Conservation (phyloP, 441 rosid genomes). For the Syzygium syzygioides region DNA sequence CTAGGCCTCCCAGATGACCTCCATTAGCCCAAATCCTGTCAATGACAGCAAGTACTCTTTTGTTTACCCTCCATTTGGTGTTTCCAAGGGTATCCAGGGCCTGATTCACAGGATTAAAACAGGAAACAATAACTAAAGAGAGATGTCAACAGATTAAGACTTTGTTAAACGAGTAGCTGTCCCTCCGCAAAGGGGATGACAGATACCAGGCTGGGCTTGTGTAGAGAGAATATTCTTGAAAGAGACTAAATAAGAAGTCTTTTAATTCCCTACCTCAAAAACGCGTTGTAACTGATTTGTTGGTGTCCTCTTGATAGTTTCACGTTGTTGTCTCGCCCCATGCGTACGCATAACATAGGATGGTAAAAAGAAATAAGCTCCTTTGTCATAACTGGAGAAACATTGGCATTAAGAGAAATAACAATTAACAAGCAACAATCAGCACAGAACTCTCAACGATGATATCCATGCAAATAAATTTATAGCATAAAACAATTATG, state of each 20-base stretch:
- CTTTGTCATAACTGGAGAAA: slow-evolving; percentile 67
- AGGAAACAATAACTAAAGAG: neutral
- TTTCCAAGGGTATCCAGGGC: slow-evolving; percentile 92
- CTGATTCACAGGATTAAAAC: slow-evolving; percentile 27
- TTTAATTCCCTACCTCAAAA: slow-evolving; percentile 59
- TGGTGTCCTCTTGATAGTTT: slow-evolving; percentile 54
- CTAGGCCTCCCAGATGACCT: slow-evolving; percentile 71
- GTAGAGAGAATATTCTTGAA: neutral
- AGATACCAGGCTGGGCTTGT: neutral
- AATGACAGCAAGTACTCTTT: slow-evolving; percentile 66
- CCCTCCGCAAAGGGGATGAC: neutral
- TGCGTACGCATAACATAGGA: slow-evolving; percentile 91
- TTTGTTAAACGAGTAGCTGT: neutral
- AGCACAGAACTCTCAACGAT: neutral
- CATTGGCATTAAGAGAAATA: slow-evolving; percentile 13
- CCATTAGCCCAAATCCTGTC: slow-evolving; percentile 97
- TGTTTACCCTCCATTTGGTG: slow-evolving; percentile 93
- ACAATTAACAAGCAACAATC: neutral
- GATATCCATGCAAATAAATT: neutral
- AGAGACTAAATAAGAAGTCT: neutral
- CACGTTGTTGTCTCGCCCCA: slow-evolving; percentile 88
- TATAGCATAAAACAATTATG: neutral
- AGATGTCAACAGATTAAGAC: neutral
- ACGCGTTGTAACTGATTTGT: slow-evolving; percentile 54
- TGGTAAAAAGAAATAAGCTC: slow-evolving; percentile 83